Conservation (phyloP, 139 green algal species). For the Micractinium sp. region DNA sequence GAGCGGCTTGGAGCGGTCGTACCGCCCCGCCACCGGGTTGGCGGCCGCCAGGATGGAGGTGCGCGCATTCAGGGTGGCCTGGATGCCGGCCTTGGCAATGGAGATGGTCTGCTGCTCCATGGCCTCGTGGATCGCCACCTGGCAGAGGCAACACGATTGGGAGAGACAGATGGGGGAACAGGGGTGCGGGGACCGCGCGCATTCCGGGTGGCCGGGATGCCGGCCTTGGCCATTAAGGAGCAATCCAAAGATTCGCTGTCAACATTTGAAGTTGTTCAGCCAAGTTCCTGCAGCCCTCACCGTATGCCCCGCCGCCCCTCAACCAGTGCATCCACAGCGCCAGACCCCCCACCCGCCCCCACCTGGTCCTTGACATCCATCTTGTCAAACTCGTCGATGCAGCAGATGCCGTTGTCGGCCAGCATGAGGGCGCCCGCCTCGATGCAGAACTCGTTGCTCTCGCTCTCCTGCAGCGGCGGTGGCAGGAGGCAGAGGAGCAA, state of each 20-base stretch:
- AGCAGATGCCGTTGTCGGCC: slow-evolving; percentile 96
- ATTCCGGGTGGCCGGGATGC: slow-evolving; percentile 97
- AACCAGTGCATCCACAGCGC: not conserved
- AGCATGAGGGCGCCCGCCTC: slow-evolving; percentile 99
- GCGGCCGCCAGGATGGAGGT: slow-evolving; percentile 96
- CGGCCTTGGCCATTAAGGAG: slow-evolving; percentile 99
- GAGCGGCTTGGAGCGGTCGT: slow-evolving; percentile 91
- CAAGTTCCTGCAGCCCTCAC: no score
- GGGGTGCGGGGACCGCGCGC: slow-evolving; percentile 53
- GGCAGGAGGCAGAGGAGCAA: not conserved
- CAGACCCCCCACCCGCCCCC: not conserved
- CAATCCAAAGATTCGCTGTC: no score
- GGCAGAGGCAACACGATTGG: not conserved
- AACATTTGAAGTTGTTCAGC: no score
- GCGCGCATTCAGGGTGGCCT: slow-evolving; percentile 96
- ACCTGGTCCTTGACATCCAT: slow-evolving; percentile 95
- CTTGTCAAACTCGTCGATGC: slow-evolving; percentile 98
- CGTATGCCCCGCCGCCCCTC: not conserved
- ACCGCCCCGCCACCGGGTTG: slow-evolving; percentile 93
- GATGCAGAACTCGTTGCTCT: slow-evolving; percentile 96
- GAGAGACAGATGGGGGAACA: no score
- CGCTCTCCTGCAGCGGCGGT: slow-evolving; percentile 66
- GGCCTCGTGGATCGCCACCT: slow-evolving; percentile 91
- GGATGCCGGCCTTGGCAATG: slow-evolving; percentile 97
- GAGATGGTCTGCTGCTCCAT: slow-evolving; percentile 99